phyloP scores from a whole-genome alignment of 371 early-diverging fungal species.

The Circinella umbellata region DNA sequence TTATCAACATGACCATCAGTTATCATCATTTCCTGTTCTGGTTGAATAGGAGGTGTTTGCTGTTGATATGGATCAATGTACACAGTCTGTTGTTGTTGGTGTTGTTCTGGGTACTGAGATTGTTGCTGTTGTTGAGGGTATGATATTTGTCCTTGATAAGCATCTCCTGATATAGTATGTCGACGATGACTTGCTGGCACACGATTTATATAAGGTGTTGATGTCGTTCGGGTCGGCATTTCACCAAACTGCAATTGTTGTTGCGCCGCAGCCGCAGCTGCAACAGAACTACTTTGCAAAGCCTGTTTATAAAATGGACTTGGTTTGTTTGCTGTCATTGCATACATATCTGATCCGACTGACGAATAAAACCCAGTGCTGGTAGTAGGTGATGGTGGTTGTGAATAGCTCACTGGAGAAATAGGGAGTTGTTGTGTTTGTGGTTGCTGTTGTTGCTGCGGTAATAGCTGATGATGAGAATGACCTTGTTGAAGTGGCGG shows the following conservation, averaged over 20 bases:
- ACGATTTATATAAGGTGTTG: slow-evolving; percentile 18
- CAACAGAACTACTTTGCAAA: slow-evolving; percentile 16
- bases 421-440: background rate
- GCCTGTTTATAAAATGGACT: slow-evolving; percentile 25
- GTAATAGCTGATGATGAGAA: background rate
- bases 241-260: slow-evolving; percentile 21
- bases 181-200: slow-evolving; percentile 23
- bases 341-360: background rate
- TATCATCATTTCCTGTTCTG: background rate
- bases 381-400: slow-evolving; percentile 19
- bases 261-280: slow-evolving; percentile 20
- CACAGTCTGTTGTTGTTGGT: too few species aligned
- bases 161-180: slow-evolving; percentile 21
- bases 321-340: slow-evolving; percentile 18
- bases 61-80: slow-evolving; percentile 11
- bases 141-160: slow-evolving; percentile 25
- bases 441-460: background rate
- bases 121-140: slow-evolving; percentile 24
- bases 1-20: background rate
- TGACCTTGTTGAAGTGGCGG: too few species aligned
- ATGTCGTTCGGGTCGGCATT: slow-evolving; percentile 23
- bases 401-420: slow-evolving; percentile 15
- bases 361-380: background rate
- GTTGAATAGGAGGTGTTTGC: slow-evolving; percentile 11
- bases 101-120: background rate